Base-by-base conservation (phyloP, 2,329 filamentous ascomycete species). In the Pyricularia sp. region DNA sequence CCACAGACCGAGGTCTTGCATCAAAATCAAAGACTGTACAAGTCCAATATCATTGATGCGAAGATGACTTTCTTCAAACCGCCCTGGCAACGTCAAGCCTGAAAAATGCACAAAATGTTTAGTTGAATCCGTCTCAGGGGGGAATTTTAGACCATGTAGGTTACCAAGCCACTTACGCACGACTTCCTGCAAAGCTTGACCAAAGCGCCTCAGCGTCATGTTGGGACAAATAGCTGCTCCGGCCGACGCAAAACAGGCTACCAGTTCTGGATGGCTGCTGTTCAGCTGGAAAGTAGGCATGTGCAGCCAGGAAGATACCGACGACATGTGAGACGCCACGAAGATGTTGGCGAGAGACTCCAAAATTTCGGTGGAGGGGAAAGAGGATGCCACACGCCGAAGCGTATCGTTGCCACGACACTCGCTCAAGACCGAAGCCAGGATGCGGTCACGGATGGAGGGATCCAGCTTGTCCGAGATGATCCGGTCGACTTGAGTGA, bases 261-360 rank as follows among this genome's bases (percentile, higher is more conserved):
- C 79, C 76, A 89, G 85, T 71, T 90, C 87, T 0, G 87, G 84
- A 70, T 82, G 82, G 69, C 86, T 81, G 2, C 80, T 78, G 23
- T 85, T 85, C 9, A 88, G 80, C 1, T 81, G 82, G 58, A 90
- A 85, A 0, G 86, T 86, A 1, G 86, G 83, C 64, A 86, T 82
- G 76, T 91, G 88, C 69, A 91, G 84, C 81, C 84, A 90, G 64
- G 82, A 81, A 65, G 85, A 86, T 0, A 88, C 81, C 70, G 87
- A 82, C 65, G 86, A 83, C 30, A 81, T 78, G 63, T 88, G 85
- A 1, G 82, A 81, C 0, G 85, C 84, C 25, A 90, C 77, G 70
- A 86, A 90, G 70, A 86, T 84, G 70, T 90, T 85, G 14, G 89
- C 80, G 69, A 90, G 79, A 11, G 83, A 86, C 72, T 90, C 88